Evolutionary conservation across 1,139 yeast species (phyloP).

Genomic region (Yamadazyma triangularis): DNA sequence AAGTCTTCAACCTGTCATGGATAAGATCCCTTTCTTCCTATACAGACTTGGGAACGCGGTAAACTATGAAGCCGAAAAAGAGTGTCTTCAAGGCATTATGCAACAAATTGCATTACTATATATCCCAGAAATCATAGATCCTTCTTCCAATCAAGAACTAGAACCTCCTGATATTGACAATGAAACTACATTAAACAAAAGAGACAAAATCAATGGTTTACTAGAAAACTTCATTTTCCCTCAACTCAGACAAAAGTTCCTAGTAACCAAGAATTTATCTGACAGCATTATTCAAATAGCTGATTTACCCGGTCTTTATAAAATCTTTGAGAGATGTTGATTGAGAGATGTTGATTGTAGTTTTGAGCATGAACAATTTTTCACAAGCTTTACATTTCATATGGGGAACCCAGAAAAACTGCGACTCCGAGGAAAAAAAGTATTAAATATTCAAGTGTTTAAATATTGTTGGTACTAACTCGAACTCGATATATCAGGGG

Average conservation of each 20-base stretch:
- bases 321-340: constrained; percentile 87
- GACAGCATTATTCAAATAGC: constrained; percentile 78
- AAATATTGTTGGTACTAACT: no score
- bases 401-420: no score
- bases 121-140: constrained; percentile 55
- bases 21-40: constrained; percentile 65
- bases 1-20: constrained; percentile 57
- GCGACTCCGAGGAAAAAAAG: no score
- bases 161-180: constrained; percentile 5
- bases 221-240: constrained; percentile 68
- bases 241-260: constrained; percentile 52
- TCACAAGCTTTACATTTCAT: no score
- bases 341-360: not conserved
- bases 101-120: constrained; percentile 69
- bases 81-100: constrained; percentile 62
- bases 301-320: constrained; percentile 84
- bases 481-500: no score
- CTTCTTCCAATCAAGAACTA: constrained; percentile 14
- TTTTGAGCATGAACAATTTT: no score
- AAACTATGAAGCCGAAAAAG: constrained; percentile 62
- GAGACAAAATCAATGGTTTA: constrained; percentile 20
- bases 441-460: no score
- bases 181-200: constrained; percentile 1
- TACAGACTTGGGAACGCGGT: constrained; percentile 56
- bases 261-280: constrained; percentile 56